phyloP scores from a whole-genome alignment of 495 filamentous ascomycete genomes.

The Hypoxylon intermedium region DNA sequence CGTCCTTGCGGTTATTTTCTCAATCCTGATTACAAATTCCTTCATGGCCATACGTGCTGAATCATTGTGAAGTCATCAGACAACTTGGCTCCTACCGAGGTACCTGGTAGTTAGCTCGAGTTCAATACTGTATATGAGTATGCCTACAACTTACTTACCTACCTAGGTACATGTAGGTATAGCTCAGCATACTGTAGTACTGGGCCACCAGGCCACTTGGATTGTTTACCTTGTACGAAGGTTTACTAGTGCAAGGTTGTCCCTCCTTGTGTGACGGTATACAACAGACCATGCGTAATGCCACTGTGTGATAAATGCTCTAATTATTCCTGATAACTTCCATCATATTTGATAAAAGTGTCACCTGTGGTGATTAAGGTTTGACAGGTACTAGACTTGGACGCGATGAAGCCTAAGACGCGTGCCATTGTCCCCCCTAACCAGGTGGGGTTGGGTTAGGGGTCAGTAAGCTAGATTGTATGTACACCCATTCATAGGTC shows the following conservation, averaged over 20 bases:
- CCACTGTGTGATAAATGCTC: neutral
- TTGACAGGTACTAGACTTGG: too few relatives aligned
- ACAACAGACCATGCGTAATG: neutral
- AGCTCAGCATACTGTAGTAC: too few relatives aligned
- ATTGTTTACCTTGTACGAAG: too few relatives aligned
- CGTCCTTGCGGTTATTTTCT: conserved; percentile 31
- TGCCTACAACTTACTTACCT: too few relatives aligned
- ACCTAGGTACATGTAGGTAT: too few relatives aligned
- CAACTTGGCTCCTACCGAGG: neutral
- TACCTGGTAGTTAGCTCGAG: neutral
- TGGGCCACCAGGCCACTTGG: too few relatives aligned
- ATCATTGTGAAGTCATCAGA: neutral
- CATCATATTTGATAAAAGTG: too few relatives aligned
- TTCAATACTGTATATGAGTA: neutral
- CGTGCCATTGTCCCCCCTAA: too few relatives aligned
- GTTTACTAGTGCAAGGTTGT: neutral
- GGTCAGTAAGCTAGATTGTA: too few relatives aligned
- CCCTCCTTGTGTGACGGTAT: neutral
- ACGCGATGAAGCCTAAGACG: neutral
- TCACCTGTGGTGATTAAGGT: too few relatives aligned
- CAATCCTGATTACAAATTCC: neutral
- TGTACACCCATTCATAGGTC: neutral
- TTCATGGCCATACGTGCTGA: too few relatives aligned
- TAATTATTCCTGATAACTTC: neutral
- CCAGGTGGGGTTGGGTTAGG: conserved; percentile 18